Evolutionary conservation across 1,284 basidiomycete species (phyloP), one percentile per base, ranked within the genome.

Genomic region (Schizophyllum amplum): DNA sequence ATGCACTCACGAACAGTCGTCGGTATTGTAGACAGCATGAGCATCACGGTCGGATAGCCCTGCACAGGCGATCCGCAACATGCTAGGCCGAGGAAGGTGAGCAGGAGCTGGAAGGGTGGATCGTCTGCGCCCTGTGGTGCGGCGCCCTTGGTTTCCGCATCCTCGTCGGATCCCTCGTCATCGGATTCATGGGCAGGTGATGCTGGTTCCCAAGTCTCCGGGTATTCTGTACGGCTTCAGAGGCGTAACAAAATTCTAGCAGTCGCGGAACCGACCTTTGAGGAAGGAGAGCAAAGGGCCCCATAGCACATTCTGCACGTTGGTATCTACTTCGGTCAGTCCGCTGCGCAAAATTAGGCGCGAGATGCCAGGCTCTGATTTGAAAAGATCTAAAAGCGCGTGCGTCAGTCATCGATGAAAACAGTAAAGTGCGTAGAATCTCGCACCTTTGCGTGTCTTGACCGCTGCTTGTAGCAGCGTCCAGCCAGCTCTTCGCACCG

Each of bases 1-100:
- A 13, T 20, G n/a, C 7, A 42, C 33, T 42, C 7, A 42, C 33
- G 33, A 9, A 42, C 33, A 13, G 75, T 74, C 3, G 75, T 66
- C 5, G 92, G 90, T 24, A 96, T 82, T 0, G 90, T 92, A 0
- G 90, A 88, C 4, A 96, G 66, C 23, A 94, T 77, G 46, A 95
- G 73, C 7, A 94, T 71, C 25, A 94, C 75, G 0, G 84, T 78
- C 0, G 90, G 90, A 66, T 94, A 95, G 2, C 87, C 87, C 61
- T 87, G 78, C 3, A 79, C 62, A 0, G 91, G 86, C n/a, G 84
- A 84, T 0, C 87, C 87, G 9, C 80, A 80, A 67, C 92, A 94
- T 6, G 84, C 90, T 1, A 82, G 70, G 61, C 84, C 75, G 17
- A 95, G 75, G 72, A 92, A 94, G 24, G 77, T 24, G 90, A 68